phyloP scores from a whole-genome alignment of 163 green algal genomes.

The Scenedesmus sp. region DNA sequence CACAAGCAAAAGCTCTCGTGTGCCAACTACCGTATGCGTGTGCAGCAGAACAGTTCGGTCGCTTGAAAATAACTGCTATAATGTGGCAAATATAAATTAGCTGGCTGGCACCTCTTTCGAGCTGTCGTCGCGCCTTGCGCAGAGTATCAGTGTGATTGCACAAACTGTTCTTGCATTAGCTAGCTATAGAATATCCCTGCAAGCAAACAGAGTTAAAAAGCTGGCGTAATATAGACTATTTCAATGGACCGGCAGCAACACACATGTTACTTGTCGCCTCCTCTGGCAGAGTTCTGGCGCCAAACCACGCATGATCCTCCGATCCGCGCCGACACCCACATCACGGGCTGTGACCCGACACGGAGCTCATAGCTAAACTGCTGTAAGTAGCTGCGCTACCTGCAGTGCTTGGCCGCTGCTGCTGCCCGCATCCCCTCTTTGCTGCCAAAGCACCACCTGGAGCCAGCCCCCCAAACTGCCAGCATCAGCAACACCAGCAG shows the following conservation, averaged over 20 bases:
- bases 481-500: neutral
- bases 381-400: neutral
- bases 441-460: neutral
- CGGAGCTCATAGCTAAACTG: neutral
- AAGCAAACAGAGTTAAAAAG: too few relatives aligned
- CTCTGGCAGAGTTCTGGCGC: neutral
- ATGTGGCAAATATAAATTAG: neutral
- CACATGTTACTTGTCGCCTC: neutral
- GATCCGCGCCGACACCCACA: neutral
- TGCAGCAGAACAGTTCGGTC: neutral
- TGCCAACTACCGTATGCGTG: neutral
- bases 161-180: neutral
- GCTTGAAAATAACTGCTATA: too few relatives aligned
- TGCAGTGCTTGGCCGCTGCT: neutral
- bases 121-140: neutral
- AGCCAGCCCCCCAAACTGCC: neutral
- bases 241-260: neutral
- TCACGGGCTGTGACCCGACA: neutral
- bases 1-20: neutral
- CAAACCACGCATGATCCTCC: neutral
- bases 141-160: neutral
- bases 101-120: neutral
- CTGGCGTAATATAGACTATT: too few relatives aligned
- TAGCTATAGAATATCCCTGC: neutral
- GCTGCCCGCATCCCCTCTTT: neutral